Conservation (phyloP, 257 asterid genomes). For the Primulina tabacum region DNA sequence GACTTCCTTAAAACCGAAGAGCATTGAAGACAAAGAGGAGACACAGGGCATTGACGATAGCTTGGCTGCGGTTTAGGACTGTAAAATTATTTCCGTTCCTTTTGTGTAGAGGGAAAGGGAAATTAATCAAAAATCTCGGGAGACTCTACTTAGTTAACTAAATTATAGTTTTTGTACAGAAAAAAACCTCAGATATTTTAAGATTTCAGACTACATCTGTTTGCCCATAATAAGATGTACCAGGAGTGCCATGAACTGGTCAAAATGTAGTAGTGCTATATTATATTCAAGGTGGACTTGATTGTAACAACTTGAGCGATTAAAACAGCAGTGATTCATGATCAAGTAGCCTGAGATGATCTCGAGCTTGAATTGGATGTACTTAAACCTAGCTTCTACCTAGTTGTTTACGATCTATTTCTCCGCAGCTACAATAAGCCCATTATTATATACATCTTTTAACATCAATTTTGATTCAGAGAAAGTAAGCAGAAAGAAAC, state of each 20-base stretch:
- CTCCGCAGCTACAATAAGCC: background rate
- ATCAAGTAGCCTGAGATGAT: background rate
- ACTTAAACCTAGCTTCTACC: background rate
- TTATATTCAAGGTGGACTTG: background rate
- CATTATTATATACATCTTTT: background rate
- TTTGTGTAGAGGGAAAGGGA: background rate
- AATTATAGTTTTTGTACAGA: background rate
- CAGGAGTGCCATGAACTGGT: background rate
- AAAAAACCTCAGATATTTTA: background rate
- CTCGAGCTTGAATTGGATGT: background rate
- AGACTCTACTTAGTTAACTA: background rate
- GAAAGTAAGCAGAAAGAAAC: background rate
- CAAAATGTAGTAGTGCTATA: background rate
- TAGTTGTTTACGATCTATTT: background rate
- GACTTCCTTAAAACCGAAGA: conserved; percentile 31
- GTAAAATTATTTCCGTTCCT: background rate
- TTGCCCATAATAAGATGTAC: background rate
- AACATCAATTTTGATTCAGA: conserved; percentile 4
- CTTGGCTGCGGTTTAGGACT: conserved; percentile 15
- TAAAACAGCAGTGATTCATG: no score
- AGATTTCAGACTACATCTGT: background rate
- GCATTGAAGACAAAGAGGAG: conserved; percentile 32
- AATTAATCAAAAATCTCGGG: background rate
- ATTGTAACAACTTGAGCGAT: background rate
- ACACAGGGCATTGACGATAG: conserved; percentile 22